These are phyloP conservation scores for Scheffersomyces titani DNA, from an alignment of 1,139 yeast species.

Conservation along the genomic window DNA sequence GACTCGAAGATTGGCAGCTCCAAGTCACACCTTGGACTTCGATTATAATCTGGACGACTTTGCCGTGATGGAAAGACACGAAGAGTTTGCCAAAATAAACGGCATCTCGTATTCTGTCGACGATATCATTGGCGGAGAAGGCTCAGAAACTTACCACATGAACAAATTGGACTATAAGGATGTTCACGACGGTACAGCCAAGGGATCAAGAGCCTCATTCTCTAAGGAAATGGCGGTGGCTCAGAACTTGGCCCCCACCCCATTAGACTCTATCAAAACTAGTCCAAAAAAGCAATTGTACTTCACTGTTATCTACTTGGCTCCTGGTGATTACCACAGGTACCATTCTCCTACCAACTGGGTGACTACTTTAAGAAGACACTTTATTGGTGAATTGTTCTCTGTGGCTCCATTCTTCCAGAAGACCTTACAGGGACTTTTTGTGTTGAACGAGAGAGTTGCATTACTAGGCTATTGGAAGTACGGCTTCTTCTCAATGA, in stretches of 20 bases:
- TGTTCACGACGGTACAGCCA: conserved; percentile 57
- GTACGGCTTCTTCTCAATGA: conserved; percentile 96
- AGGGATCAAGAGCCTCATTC: conserved; percentile 32
- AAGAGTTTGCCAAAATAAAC: conserved; percentile 75
- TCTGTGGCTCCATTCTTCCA: conserved; percentile 98
- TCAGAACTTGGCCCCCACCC: conserved; percentile 41
- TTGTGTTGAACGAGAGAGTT: conserved; percentile 92
- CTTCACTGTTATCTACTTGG: conserved; percentile 90
- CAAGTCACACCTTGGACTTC: conserved; percentile 56
- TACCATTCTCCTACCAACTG: conserved; percentile 96
- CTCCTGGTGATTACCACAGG: conserved; percentile 98
- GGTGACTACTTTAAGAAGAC: conserved; percentile 93
- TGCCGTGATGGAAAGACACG: conserved; percentile 54
- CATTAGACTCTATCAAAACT: conserved; percentile 23
- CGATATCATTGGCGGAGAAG: conserved; percentile 61
- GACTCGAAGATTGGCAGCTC: conserved; percentile 56
- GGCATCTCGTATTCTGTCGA: conserved; percentile 75
- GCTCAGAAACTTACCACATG: conserved; percentile 34
- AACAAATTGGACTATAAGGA: conserved; percentile 53
- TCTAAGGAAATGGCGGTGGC: conserved; percentile 45
- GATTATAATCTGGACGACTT: conserved; percentile 42
- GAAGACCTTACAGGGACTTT: conserved; percentile 78
- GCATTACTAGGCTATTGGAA: conserved; percentile 96
- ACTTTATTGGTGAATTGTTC: conserved; percentile 92
- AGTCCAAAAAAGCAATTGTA: conserved; percentile 59